Base-by-base conservation (phyloP, 106 monocot species). In the Apostasia shenzhenica region DNA sequence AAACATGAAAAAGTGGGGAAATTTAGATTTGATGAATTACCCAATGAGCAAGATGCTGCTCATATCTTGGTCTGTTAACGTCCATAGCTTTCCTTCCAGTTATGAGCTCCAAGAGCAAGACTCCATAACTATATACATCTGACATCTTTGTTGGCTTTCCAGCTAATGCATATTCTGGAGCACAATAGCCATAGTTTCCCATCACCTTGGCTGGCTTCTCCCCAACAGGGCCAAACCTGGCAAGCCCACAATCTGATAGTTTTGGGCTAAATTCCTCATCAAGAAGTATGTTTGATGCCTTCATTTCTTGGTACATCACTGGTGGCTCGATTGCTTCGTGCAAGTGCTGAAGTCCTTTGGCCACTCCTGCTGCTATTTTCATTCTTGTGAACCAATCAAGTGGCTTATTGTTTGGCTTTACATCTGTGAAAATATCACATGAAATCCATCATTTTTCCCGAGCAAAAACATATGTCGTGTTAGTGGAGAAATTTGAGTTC, bases 171-270 rank as follows among this genome's bases (percentile, higher is more conserved):
- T 74, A 74, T 57, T 74, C 74, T 45, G 74, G 85, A 54, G 85
- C 85, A 70, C 78, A 86, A 67, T 81, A 86, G 41, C 85, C 85
- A 70, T 86, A 79, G 41, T 81, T 81, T 66, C 85, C 85, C 85
- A 86, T 86, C 64, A 86, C 81, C 8, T 81, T 72, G 6, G 79
- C 79, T 1, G 48, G 26, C 73, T 73, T 73, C 42, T 73, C 73
- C 5, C 73, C 73, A 45, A 65, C 73, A 14, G 73, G 64, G 43
- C 73, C 73, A 9, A 73, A 63, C 55, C 70, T 77, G 39, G 70
- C 70, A 47, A 77, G 68, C 12, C 77, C 77, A 64, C 70, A 77
- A 77, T 77, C 77, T 4, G 77, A 70, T 10, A 77, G 54, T 55
- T 77, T 77, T 8, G 77, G 70, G 57, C 55, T 55, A 62, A 61